phyloP scores from a whole-genome alignment of 495 filamentous ascomycete species.

The Cladorrhinum samala region DNA sequence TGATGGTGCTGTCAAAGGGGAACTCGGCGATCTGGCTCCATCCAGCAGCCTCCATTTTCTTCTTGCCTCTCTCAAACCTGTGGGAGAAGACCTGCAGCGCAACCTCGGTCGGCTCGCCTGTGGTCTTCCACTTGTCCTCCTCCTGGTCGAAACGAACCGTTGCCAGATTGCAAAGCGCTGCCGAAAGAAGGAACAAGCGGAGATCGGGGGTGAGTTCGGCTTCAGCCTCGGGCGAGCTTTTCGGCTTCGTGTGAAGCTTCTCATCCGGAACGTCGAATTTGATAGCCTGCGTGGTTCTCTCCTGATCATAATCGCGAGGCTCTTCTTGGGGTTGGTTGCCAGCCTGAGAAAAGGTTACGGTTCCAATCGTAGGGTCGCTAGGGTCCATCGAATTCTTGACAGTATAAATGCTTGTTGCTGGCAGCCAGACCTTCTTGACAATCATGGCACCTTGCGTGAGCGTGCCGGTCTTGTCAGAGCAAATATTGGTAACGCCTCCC shows the following conservation, averaged over 20 bases:
- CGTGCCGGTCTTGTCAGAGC: conserved; percentile 83
- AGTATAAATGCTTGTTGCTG: conserved; percentile 49
- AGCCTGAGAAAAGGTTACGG: conserved; percentile 16
- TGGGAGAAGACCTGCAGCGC: conserved; percentile 73
- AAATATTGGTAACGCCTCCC: conserved; percentile 81
- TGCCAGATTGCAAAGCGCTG: conserved; percentile 75
- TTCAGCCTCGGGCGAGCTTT: conserved; percentile 11
- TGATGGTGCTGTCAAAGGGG: conserved; percentile 75
- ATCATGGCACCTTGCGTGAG: conserved; percentile 76
- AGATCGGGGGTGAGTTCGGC: conserved; percentile 44
- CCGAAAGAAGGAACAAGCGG: conserved; percentile 58
- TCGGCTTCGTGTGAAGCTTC: conserved; percentile 27
- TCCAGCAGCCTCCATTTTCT: conserved; percentile 43
- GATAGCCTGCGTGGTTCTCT: conserved; percentile 46
- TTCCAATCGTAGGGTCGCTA: conserved; percentile 52
- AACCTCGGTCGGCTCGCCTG: conserved; percentile 79
- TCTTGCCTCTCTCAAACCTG: conserved; percentile 59
- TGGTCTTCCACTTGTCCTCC: conserved; percentile 59
- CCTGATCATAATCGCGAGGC: conserved; percentile 43
- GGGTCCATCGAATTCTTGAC: conserved; percentile 54
- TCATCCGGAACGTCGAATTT: conserved; percentile 49
- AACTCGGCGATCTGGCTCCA: conserved; percentile 68
- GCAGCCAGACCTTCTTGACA: conserved; percentile 74
- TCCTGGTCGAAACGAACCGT: conserved; percentile 54
- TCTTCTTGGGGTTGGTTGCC: conserved; percentile 26